phyloP scores from a whole-genome alignment of 1,139 yeast species.

The Pneumocystis murina region DNA sequence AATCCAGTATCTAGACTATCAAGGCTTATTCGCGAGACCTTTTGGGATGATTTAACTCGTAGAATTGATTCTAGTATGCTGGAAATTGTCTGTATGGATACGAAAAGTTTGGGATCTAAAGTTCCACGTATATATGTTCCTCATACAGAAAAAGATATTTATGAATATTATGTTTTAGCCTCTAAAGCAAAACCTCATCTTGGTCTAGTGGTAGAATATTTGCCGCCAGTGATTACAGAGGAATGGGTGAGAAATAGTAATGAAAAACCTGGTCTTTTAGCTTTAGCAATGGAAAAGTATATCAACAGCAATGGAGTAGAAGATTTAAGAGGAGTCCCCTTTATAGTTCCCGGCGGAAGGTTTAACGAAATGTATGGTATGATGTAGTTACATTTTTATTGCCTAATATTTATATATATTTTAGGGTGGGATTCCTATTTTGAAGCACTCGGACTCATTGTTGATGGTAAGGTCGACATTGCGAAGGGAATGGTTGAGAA shows the following conservation, averaged over 20 bases:
- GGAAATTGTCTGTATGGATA: slow-evolving; percentile 58
- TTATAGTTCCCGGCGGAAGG: slow-evolving; percentile 94
- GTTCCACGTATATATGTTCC: slow-evolving; percentile 74
- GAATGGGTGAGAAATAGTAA: slow-evolving; percentile 64
- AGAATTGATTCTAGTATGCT: slow-evolving; percentile 46
- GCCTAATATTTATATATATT: neutral
- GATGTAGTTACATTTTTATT: neutral
- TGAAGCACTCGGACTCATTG: slow-evolving; percentile 70
- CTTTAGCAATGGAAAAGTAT: slow-evolving; percentile 48
- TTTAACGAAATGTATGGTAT: slow-evolving; percentile 83
- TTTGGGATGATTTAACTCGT: slow-evolving; percentile 73
- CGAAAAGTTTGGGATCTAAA: slow-evolving; percentile 53
- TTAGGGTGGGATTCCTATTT: slow-evolving; percentile 79
- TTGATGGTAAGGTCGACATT: slow-evolving; percentile 48
- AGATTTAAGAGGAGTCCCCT: slow-evolving; percentile 56
- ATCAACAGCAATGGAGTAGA: slow-evolving; percentile 37
- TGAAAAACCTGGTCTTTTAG: slow-evolving; percentile 70
- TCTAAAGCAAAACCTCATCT: slow-evolving; percentile 43
- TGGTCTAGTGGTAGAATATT: slow-evolving; percentile 57
- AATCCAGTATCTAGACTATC: slow-evolving; percentile 72
- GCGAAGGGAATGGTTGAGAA: slow-evolving; percentile 90
- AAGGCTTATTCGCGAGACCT: slow-evolving; percentile 58
- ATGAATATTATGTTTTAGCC: slow-evolving; percentile 46
- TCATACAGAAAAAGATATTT: slow-evolving; percentile 52
- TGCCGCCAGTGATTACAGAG: slow-evolving; percentile 46